phyloP scores from a whole-genome alignment of 2,329 filamentous ascomycete genomes.

The Chrysosporium keratinophilum region DNA sequence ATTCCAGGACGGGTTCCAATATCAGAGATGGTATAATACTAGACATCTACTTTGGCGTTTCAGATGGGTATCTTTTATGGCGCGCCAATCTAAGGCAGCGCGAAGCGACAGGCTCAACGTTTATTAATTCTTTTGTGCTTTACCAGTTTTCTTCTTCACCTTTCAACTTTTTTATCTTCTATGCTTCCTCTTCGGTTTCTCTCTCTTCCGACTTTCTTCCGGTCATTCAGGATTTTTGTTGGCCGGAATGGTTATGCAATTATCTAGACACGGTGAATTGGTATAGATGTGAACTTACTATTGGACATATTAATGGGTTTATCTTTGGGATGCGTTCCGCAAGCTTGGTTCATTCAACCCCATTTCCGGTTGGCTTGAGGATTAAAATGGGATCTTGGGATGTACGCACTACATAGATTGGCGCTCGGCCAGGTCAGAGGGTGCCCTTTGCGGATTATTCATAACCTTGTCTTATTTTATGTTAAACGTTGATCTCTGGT shows the following conservation, averaged over 20 bases:
- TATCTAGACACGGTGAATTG: slow-evolving; percentile 6
- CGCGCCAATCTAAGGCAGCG: neutral
- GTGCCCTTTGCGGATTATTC: neutral
- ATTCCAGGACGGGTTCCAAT: neutral
- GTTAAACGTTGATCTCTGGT: neutral
- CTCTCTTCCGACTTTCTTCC: neutral
- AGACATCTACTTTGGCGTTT: slow-evolving; percentile 6
- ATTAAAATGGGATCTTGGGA: neutral
- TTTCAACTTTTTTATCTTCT: slow-evolving; percentile 9
- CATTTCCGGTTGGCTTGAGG: neutral
- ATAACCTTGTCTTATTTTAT: neutral
- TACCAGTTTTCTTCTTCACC: slow-evolving; percentile 8
- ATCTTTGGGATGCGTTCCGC: neutral
- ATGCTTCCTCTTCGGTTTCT: slow-evolving; percentile 11
- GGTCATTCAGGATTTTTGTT: neutral
- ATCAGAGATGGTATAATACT: slow-evolving; percentile 9
- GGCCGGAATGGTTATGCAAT: neutral
- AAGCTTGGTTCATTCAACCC: neutral
- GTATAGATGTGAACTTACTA: slow-evolving; percentile 3
- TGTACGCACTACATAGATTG: neutral
- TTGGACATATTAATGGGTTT: neutral
- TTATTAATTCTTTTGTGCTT: neutral
- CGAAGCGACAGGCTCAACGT: neutral
- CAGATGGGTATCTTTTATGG: neutral
- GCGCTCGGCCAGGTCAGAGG: neutral